Evolutionary conservation across 2,329 filamentous ascomycete species (phyloP).

Genomic region (Diaporthe sp.): DNA sequence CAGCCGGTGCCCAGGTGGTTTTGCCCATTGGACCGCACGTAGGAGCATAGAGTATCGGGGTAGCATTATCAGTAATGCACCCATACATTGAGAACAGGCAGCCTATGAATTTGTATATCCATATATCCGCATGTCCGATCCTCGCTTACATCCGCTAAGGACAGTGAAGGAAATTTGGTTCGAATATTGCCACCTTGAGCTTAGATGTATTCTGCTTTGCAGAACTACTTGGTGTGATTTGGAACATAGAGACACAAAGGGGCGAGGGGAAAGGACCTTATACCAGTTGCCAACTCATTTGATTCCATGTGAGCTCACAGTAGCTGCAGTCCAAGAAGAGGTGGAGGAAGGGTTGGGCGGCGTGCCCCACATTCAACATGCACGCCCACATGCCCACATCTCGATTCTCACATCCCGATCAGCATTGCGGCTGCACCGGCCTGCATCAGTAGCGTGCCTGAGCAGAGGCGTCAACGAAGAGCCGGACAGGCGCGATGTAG

Average conservation of each 20-base stretch:
- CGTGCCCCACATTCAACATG: neutral
- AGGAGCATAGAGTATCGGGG: neutral
- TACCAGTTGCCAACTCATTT: too few species aligned
- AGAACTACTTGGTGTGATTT: neutral
- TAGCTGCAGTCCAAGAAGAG: too few species aligned
- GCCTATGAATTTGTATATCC: neutral
- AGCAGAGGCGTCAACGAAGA: neutral
- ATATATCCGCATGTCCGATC: neutral
- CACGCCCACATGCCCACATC: neutral
- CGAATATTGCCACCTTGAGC: neutral
- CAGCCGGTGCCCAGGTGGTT: neutral
- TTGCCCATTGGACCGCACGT: neutral
- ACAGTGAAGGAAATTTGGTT: neutral
- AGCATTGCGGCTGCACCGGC: neutral
- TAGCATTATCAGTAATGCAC: neutral
- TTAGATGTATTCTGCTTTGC: neutral
- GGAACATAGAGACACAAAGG: neutral
- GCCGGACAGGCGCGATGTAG: neutral
- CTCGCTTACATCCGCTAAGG: neutral
- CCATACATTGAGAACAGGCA: neutral
- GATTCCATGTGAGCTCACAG: neutral
- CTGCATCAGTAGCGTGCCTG: neutral
- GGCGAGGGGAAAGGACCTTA: neutral
- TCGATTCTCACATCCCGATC: neutral
- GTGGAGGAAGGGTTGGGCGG: neutral